A percentile compares a stretch with the other conserved stretches of the same genome.
These are phyloP conservation scores for Hamigera avellanea DNA, from an alignment of 495 filamentous ascomycete genomes.

Conservation along the genomic window DNA sequence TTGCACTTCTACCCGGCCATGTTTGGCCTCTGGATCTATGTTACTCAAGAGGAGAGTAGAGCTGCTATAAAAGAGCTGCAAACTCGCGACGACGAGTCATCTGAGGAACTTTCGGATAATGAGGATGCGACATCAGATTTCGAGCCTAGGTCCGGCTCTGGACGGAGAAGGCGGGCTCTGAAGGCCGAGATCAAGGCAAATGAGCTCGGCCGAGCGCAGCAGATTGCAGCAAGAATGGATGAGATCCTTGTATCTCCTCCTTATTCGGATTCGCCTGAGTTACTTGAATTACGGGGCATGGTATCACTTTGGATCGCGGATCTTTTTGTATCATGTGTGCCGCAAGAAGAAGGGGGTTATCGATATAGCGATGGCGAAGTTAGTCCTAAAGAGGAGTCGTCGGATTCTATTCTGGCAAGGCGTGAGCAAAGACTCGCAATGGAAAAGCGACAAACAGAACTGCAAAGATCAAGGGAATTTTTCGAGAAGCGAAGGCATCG, in stretches of 20 bases:
- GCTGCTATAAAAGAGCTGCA: constrained; percentile 15
- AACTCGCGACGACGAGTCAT: constrained; percentile 9
- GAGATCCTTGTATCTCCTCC: constrained; percentile 50
- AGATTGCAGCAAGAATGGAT: constrained; percentile 54
- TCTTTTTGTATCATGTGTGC: constrained; percentile 29
- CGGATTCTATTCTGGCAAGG: constrained; percentile 16
- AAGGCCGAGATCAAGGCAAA: constrained; percentile 14
- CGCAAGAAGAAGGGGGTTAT: constrained; percentile 5
- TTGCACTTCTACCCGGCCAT: constrained; percentile 55
- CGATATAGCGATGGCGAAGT: constrained; percentile 9
- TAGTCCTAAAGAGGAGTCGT: constrained; percentile 13
- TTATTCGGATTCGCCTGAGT: constrained; percentile 43
- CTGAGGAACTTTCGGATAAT: constrained; percentile 17
- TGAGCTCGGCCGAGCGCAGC: constrained; percentile 36
- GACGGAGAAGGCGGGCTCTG: constrained; percentile 8
- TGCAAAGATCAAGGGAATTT: constrained; percentile 21
- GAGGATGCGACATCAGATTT: constrained; percentile 16
- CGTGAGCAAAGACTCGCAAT: constrained; percentile 22
- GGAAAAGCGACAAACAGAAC: constrained; percentile 21
- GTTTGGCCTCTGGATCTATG: constrained; percentile 55
- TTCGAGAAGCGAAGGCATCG: constrained; percentile 25
- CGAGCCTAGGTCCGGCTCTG: constrained; percentile 3
- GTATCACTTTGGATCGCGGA: constrained; percentile 58
- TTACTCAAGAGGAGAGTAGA: constrained; percentile 39
- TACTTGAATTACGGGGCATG: constrained; percentile 56